Evolutionary conservation across 805 yeast genomes (phyloP).

Genomic region (Kregervanrija fluxuum): DNA sequence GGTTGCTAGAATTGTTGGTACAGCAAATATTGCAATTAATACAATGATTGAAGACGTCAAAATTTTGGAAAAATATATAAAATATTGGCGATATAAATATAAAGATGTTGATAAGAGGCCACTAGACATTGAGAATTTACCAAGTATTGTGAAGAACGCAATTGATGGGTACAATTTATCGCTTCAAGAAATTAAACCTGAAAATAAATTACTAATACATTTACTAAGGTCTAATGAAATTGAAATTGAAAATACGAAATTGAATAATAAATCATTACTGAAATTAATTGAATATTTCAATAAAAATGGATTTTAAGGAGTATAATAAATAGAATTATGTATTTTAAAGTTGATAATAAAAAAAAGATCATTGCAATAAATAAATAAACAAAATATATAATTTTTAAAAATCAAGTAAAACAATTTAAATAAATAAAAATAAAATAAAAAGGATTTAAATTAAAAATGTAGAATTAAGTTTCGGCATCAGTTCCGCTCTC

Average conservation of each 20-base stretch:
- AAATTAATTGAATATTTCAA: too few species aligned
- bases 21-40: neutral
- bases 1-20: slow-evolving; percentile 5
- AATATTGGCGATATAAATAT: too few species aligned
- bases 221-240: neutral
- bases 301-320: too few species aligned
- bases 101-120: too few species aligned
- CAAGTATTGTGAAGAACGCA: too few species aligned
- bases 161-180: too few species aligned
- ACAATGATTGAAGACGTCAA: neutral
- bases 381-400: neutral
- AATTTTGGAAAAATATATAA: neutral
- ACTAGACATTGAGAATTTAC: too few species aligned
- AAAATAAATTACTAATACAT: neutral
- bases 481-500: slow-evolving; percentile 25
- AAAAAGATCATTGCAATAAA: neutral
- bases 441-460: neutral
- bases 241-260: too few species aligned
- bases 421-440: neutral
- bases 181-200: too few species aligned
- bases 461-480: neutral
- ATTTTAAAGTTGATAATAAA: too few species aligned
- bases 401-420: neutral
- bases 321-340: too few species aligned
- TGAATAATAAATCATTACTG: too few species aligned